Base-by-base conservation (phyloP, 495 filamentous ascomycete species). In the Penicillium samsonianum region DNA sequence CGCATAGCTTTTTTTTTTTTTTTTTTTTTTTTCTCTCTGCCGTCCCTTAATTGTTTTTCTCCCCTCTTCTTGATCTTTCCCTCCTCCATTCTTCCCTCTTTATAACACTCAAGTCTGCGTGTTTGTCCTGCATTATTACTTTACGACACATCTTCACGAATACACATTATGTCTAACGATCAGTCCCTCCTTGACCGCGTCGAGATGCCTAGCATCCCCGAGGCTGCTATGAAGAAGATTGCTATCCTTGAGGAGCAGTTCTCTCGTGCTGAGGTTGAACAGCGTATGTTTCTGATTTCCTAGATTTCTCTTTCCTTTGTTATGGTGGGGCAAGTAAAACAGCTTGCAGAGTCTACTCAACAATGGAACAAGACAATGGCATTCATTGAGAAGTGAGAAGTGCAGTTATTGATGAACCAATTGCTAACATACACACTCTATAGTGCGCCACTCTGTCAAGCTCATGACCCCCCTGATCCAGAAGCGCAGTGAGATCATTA, bases 401-500 rank as follows among this genome's bases (percentile, higher is more conserved):
- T 6, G 7, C 12, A 50, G 33, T 17, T 28, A n/a, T 9, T 1
- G 17, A 54, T 19, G 11, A 30, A 33, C 37, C 22, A 33, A 60
- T 53, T 50, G 58, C 68, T 67, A 54, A 68, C 43, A 20, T 23
- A 45, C 2, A 43, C 2, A 41, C 17, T 28, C 14, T 37, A 38
- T 41, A 78, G 75, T 78, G 58, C 74, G 74, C 59, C 55, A 63
- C 35, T 63, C 67, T 37, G 55, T 69, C 57, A 61, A 67, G 23
- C 50, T 68, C 37, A 65, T 82, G 55, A 70, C 74, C 41, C 81
- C 87, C 26, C 80, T 93, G 56, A 95, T 88, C 75, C 73, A 81
- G 53, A 86, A 87, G 74, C 88, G 92, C 67, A 76, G 80, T n/a
- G 77, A 81, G 64, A 69, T 89, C 54, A 80, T 90, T 55, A 71